phyloP scores from a whole-genome alignment of 257 asterid species.

The Vinca minor region DNA sequence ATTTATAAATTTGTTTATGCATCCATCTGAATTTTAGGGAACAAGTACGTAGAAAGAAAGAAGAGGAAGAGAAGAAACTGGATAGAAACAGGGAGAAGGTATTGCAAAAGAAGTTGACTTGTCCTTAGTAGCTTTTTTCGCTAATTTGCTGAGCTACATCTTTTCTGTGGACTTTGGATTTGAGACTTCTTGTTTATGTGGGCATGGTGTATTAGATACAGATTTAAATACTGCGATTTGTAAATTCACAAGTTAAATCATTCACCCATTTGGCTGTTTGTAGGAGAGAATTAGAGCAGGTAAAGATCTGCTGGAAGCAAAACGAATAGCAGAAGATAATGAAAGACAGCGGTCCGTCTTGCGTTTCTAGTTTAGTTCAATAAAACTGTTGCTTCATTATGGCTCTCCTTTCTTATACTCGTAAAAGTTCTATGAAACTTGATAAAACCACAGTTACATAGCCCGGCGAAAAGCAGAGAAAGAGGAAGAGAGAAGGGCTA shows the following conservation, averaged over 20 bases:
- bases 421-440: not conserved
- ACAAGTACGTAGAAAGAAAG: slow-evolving; percentile 31
- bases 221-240: too few relatives aligned
- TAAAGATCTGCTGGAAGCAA: slow-evolving; percentile 41
- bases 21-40: slow-evolving; percentile 35
- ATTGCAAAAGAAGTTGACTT: not conserved
- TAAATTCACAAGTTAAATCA: not conserved
- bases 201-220: not conserved
- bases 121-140: not conserved
- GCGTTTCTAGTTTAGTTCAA: not conserved
- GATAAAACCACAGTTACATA: slow-evolving; percentile 27
- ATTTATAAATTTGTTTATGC: not conserved
- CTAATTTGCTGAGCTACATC: not conserved
- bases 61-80: slow-evolving; percentile 40
- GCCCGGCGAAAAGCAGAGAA: slow-evolving; percentile 47
- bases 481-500: slow-evolving; percentile 57
- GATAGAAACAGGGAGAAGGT: slow-evolving; percentile 68
- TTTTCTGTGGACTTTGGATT: not conserved
- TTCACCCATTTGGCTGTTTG: slow-evolving; percentile 5
- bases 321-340: slow-evolving; percentile 49
- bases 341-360: slow-evolving; percentile 50
- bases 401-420: slow-evolving; percentile 1
- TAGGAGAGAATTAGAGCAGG: slow-evolving; percentile 60
- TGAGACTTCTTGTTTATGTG: not conserved
- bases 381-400: not conserved